These are phyloP conservation scores for Cordyceps farinosa DNA, from an alignment of 2,329 filamentous ascomycete genomes.

Conservation along the genomic window DNA sequence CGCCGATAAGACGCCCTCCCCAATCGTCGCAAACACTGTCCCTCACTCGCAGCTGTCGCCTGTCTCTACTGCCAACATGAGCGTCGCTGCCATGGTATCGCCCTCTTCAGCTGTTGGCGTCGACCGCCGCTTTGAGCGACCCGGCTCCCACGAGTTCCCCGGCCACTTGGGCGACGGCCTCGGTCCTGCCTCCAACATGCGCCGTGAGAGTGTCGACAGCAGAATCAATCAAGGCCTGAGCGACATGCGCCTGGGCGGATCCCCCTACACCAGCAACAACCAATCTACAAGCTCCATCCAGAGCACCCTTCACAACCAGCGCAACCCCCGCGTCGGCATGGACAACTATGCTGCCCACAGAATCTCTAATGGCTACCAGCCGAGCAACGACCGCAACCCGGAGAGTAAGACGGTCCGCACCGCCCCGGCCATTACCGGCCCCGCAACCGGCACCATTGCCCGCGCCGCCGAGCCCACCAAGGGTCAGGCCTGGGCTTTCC, in stretches of 20 bases:
- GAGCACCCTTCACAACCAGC: conserved; percentile 64
- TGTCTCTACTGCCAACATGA: conserved; percentile 58
- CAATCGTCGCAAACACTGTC: conserved; percentile 48
- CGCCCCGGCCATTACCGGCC: conserved; percentile 74
- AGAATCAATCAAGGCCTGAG: conserved; percentile 69
- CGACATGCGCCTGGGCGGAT: conserved; percentile 63
- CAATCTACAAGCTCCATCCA: conserved; percentile 73
- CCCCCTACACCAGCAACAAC: conserved; percentile 72
- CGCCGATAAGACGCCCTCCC: conserved; percentile 61
- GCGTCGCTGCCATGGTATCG: conserved; percentile 63
- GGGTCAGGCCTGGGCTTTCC: conserved; percentile 80
- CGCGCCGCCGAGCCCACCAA: conserved; percentile 75
- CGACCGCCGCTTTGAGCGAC: conserved; percentile 42
- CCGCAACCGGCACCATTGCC: conserved; percentile 60
- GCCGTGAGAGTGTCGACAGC: conserved; percentile 77
- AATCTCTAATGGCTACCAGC: conserved; percentile 63
- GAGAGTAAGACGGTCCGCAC: conserved; percentile 57
- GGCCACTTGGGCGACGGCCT: conserved; percentile 34
- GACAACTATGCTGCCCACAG: conserved; percentile 54
- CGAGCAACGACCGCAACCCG: conserved; percentile 55
- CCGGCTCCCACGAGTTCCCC: conserved; percentile 36
- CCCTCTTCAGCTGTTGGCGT: conserved; percentile 48
- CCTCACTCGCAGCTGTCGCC: conserved; percentile 55
- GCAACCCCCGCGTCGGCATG: conserved; percentile 52
- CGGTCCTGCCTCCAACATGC: conserved; percentile 45